phyloP scores from a whole-genome alignment of 805 yeast species.

The Pichia kluyveri region DNA sequence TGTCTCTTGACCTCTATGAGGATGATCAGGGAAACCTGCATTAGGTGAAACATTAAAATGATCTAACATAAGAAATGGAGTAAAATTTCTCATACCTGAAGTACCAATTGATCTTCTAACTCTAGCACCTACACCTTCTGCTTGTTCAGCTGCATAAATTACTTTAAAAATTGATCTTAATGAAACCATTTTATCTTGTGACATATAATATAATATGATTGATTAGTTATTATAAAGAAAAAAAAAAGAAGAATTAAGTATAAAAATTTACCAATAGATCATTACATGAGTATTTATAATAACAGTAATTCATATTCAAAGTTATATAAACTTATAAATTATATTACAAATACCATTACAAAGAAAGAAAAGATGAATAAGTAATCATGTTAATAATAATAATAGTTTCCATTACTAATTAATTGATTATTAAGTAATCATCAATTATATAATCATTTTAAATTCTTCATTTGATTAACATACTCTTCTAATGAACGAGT shows the following conservation, averaged over 20 bases:
- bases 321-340: too few species aligned
- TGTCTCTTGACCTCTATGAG: slow-evolving; percentile 81
- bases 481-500: too few species aligned
- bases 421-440: too few species aligned
- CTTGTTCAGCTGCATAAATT: slow-evolving; percentile 55
- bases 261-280: too few species aligned
- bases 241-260: background rate
- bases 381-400: too few species aligned
- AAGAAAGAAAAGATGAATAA: too few species aligned
- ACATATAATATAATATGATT: background rate
- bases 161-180: slow-evolving; percentile 41
- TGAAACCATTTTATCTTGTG: slow-evolving; percentile 17
- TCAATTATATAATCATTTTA: too few species aligned
- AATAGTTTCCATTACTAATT: too few species aligned
- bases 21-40: slow-evolving; percentile 78
- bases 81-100: slow-evolving; percentile 56
- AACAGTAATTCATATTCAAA: too few species aligned
- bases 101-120: slow-evolving; percentile 79
- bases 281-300: too few species aligned
- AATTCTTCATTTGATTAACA: too few species aligned
- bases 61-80: slow-evolving; percentile 77
- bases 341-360: too few species aligned
- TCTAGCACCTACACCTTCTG: slow-evolving; percentile 84
- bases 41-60: slow-evolving; percentile 59
- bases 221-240: background rate